A percentile compares a stretch with the other conserved stretches of the same genome.
Evolutionary conservation across 306 rosid species (phyloP).

Genomic region (Heteromeles arbutifolia): DNA sequence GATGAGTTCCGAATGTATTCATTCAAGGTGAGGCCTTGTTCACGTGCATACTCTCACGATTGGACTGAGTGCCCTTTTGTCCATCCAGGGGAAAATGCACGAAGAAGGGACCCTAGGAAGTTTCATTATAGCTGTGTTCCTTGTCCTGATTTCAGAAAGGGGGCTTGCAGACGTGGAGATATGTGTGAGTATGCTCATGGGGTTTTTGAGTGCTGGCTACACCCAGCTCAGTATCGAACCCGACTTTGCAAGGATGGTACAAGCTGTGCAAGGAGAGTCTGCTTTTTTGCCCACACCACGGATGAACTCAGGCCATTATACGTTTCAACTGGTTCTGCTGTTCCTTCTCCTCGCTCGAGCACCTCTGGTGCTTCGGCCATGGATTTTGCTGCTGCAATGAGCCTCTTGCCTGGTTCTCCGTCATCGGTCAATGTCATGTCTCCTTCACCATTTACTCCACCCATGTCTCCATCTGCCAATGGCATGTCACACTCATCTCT

Average conservation of each 20-base stretch:
- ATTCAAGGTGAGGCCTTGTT: constrained; percentile 93
- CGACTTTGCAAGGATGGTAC: constrained; percentile 89
- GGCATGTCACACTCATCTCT: constrained; percentile 67
- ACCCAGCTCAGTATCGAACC: constrained; percentile 91
- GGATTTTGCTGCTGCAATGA: constrained; percentile 92
- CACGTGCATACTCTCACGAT: constrained; percentile 92
- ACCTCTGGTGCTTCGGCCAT: constrained; percentile 62
- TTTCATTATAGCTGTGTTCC: constrained; percentile 94
- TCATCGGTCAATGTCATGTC: constrained; percentile 77
- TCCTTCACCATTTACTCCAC: constrained; percentile 84
- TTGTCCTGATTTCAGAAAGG: constrained; percentile 90
- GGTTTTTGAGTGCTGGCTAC: constrained; percentile 94
- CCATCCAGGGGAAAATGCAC: constrained; percentile 96
- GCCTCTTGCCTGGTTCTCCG: constrained; percentile 83
- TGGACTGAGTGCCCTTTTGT: constrained; percentile 99
- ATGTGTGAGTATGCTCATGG: constrained; percentile 98
- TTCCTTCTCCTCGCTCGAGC: constrained; percentile 84
- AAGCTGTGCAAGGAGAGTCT: constrained; percentile 75
- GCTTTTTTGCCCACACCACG: constrained; percentile 85
- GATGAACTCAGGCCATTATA: constrained; percentile 86
- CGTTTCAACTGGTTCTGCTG: constrained; percentile 91
- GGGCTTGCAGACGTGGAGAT: constrained; percentile 92
- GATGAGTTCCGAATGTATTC: constrained; percentile 94
- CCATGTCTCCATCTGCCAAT: constrained; percentile 79
- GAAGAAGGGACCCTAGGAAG: constrained; percentile 95